Conservation (phyloP, 1,284 basidiomycete genomes). For the Sporisorium reilianum region DNA sequence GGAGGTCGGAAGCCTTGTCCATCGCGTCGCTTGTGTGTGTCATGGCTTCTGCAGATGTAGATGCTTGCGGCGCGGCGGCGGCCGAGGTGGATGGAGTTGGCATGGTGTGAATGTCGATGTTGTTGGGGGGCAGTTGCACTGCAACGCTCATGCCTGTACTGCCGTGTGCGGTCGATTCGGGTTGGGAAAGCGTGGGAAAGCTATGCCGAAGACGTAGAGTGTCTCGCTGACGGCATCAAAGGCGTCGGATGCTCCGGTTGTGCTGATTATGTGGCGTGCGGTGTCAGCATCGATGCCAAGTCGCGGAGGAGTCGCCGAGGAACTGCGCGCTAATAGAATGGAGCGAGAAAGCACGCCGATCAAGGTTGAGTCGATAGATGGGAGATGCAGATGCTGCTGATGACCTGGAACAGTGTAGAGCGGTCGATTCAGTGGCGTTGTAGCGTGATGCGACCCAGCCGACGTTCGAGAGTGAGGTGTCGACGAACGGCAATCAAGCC, state of each 20-base stretch:
- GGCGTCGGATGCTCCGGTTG: not conserved
- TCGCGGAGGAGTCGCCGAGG: not conserved
- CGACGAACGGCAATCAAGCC: not conserved
- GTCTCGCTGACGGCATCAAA: not conserved
- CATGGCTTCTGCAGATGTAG: constrained; percentile 25
- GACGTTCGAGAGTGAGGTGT: not conserved
- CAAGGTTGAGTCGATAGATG: too few relatives aligned
- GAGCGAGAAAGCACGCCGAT: too few relatives aligned
- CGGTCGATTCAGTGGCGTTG: not conserved
- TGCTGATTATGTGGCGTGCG: not conserved
- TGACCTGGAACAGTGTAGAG: not conserved
- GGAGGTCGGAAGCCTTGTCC: constrained; percentile 50
- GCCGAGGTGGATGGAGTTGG: constrained; percentile 22
- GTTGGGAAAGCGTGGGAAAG: not conserved
- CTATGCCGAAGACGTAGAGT: not conserved
- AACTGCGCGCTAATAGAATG: too few relatives aligned
- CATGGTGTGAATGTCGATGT: constrained; percentile 32
- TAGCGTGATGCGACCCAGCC: not conserved
- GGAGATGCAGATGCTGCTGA: not conserved
- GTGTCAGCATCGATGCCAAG: not conserved
- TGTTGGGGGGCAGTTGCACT: constrained; percentile 36
- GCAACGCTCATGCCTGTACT: constrained; percentile 46
- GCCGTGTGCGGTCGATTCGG: not conserved
- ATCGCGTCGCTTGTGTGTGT: constrained; percentile 4
- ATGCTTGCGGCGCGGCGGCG: constrained; percentile 6